phyloP scores from a whole-genome alignment of 345 rosid species.

The Kernera saxatilis region DNA sequence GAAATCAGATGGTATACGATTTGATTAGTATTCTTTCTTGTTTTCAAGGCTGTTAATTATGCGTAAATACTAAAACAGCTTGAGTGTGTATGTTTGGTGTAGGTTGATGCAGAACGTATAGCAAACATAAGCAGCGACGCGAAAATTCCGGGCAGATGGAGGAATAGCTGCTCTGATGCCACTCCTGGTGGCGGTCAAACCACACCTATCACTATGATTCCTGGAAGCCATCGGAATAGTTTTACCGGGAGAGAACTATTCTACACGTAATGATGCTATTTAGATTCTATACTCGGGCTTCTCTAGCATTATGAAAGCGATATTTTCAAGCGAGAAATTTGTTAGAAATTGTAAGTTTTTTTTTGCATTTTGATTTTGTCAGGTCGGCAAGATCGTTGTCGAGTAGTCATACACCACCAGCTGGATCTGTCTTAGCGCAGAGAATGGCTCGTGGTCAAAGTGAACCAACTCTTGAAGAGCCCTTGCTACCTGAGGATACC shows the following conservation, averaged over 20 bases:
- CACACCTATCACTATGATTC: slow-evolving; percentile 56
- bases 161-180: slow-evolving; percentile 22
- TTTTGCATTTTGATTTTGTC: neutral
- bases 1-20: slow-evolving; percentile 37
- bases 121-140: slow-evolving; percentile 17
- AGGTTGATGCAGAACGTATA: slow-evolving; percentile 35
- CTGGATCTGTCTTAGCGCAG: slow-evolving; percentile 52
- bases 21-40: neutral
- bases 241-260: slow-evolving; percentile 56
- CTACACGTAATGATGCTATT: slow-evolving; percentile 43
- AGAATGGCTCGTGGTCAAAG: slow-evolving; percentile 39
- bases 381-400: slow-evolving; percentile 87
- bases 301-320: neutral
- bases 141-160: slow-evolving; percentile 31
- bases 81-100: slow-evolving; percentile 20
- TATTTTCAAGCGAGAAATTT: neutral
- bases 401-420: slow-evolving; percentile 65
- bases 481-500: slow-evolving; percentile 46
- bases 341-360: neutral
- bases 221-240: slow-evolving; percentile 34
- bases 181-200: slow-evolving; percentile 31
- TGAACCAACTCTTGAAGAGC: slow-evolving; percentile 48
- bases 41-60: slow-evolving; percentile 1
- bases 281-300: too few relatives aligned
- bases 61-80: slow-evolving; percentile 19